A percentile compares a stretch with the other conserved stretches of the same genome.
Conservation (phyloP, 1,139 yeast genomes). For the Geotrichum cucujoidarum region DNA sequence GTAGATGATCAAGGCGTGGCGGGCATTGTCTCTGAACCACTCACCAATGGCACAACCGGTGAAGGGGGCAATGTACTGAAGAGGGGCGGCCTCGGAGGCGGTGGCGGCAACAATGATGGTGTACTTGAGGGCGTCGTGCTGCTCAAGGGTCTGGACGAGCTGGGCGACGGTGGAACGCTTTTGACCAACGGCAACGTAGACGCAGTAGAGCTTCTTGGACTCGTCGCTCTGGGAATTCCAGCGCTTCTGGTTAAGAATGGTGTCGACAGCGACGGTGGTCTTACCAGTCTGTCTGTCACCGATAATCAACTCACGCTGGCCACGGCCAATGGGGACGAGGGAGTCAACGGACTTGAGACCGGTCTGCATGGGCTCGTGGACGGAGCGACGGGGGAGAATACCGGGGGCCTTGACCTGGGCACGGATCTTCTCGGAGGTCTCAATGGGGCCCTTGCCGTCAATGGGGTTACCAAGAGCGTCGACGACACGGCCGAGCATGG, state of each 20-base stretch:
- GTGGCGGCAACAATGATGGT: conserved; percentile 98
- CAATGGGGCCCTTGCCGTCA: conserved; percentile 99
- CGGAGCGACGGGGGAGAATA: conserved; percentile 98
- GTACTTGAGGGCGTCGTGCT: conserved; percentile 96
- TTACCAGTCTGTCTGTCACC: conserved; percentile 99
- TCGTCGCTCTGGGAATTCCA: conserved; percentile 95
- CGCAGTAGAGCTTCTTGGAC: conserved; percentile 98
- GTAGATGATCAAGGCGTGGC: conserved; percentile 93
- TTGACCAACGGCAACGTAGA: conserved; percentile 99
- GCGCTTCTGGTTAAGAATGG: conserved; percentile 98
- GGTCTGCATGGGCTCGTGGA: conserved; percentile 98
- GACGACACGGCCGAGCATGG: conserved; percentile 97
- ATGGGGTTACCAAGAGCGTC: conserved; percentile 99
- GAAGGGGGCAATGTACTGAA: conserved; percentile 99
- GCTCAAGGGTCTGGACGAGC: conserved; percentile 98
- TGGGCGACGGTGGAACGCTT: conserved; percentile 99
- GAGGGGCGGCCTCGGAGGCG: conserved; percentile 99
- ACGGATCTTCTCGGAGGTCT: conserved; percentile 78
- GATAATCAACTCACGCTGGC: conserved; percentile 99
- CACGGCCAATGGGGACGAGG: conserved; percentile 99
- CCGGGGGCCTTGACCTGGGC: conserved; percentile 99
- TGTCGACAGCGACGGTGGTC: conserved; percentile 97
- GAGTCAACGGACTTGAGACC: conserved; percentile 99
- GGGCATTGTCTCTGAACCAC: conserved; percentile 99
- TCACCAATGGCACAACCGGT: conserved; percentile 99